Evolutionary conservation across 176 grass and related monocot species (phyloP), one percentile per base, ranked within the genome.

Genomic region (Oryza meridionalis): DNA sequence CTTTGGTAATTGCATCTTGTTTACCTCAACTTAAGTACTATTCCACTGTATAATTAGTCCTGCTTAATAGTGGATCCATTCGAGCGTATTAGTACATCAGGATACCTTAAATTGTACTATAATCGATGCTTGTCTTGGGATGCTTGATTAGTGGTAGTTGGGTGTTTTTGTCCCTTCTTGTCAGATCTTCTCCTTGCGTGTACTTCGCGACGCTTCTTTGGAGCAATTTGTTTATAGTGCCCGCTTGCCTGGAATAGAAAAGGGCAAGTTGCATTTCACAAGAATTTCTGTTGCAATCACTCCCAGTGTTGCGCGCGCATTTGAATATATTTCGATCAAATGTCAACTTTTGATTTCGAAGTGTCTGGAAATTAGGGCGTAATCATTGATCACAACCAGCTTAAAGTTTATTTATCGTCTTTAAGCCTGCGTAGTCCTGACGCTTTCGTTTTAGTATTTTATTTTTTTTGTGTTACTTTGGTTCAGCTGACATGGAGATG

Each of bases 161-260:
- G 1, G 9, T 26, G 66, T 19, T 82, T 80, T 85, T 82, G 55
- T 85, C 77, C 65, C 19, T 73, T 83, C 8, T 73, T 86, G 78
- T 42, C 25, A 77, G 72, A 71, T 45, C 58, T 81, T 77, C 15
- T 6, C 27, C 53, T 74, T 77, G 42, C 72, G 72, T 71, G 12
- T 82, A 24, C 38, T 63, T 53, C n/a, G 59, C 43, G 51, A 64
- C 64, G 15, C 65, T 64, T 65, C 53, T 73, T 77, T 59, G 83
- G 51, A 71, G 61, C 32, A 51, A 37, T 59, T 21, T 59, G 11
- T 59, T 59, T 38, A 38, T 59, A 8, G 55, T 59, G 55, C 19
- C 19, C 19, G 55, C 68, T 70, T n/a, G 12, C 29, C 40, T 43
- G 42, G 16, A 65, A 65, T 24, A 80, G 64, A 50, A 77, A 75